Percentiles rank a stretch among this genome's conserved stretches.
These are phyloP conservation scores for Monilinia vaccinii-corymbosi DNA, from an alignment of 2,329 filamentous ascomycete species.

Conservation along the genomic window DNA sequence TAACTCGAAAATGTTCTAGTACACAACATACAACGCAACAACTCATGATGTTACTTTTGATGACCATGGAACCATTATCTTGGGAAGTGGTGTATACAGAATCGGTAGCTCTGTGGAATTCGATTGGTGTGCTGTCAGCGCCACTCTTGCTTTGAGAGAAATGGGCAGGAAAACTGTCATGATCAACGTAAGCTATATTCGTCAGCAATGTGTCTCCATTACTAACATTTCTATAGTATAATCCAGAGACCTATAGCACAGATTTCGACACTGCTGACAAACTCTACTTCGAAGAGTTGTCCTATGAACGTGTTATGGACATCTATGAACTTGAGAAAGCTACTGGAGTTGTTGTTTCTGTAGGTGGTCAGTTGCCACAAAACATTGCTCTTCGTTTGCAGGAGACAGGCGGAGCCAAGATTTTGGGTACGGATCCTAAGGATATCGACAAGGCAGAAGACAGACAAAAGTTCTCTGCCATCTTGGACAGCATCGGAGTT, in stretches of 20 bases:
- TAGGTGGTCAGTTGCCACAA: constrained; percentile 92
- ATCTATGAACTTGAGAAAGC: constrained; percentile 90
- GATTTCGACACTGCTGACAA: constrained; percentile 86
- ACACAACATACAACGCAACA: constrained; percentile 95
- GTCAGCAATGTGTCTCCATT: not conserved
- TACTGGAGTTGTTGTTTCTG: constrained; percentile 83
- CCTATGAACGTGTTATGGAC: constrained; percentile 97
- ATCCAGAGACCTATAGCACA: constrained; percentile 53
- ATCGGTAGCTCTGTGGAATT: constrained; percentile 98
- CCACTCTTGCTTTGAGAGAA: constrained; percentile 69
- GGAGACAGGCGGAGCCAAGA: constrained; percentile 78
- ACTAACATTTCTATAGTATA: constrained; percentile 12
- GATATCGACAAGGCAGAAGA: constrained; percentile 98
- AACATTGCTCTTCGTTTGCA: constrained; percentile 94
- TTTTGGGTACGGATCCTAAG: constrained; percentile 84
- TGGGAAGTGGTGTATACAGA: constrained; percentile 93
- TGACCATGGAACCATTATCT: constrained; percentile 79
- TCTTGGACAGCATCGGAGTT: constrained; percentile 91
- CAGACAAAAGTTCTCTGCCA: constrained; percentile 95
- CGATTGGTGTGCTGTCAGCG: constrained; percentile 95
- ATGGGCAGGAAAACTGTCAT: constrained; percentile 97
- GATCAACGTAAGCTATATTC: constrained; percentile 57
- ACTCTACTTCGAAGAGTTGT: constrained; percentile 94
- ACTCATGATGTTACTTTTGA: constrained; percentile 91
- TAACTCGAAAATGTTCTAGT: constrained; percentile 30